Conservation (phyloP, 1,284 basidiomycete species). For the Rhodotorula sp. region DNA sequence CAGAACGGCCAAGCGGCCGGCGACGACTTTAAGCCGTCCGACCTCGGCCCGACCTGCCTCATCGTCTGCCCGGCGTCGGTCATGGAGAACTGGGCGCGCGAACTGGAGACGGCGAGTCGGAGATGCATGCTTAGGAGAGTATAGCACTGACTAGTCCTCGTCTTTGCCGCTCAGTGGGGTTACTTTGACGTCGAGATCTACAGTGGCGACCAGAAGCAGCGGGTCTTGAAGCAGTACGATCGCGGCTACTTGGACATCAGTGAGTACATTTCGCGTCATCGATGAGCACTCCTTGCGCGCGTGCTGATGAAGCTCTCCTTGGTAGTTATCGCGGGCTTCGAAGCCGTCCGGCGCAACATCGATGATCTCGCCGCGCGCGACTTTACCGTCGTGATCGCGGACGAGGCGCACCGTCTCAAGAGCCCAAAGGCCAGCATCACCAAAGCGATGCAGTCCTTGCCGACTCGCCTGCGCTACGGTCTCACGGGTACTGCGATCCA, state of each 20-base stretch:
- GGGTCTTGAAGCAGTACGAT: slow-evolving; percentile 88
- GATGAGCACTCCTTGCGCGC: slow-evolving; percentile 37
- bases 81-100: slow-evolving; percentile 95
- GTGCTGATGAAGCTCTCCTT: neutral
- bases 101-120: slow-evolving; percentile 88
- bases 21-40: slow-evolving; percentile 69
- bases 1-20: slow-evolving; percentile 52
- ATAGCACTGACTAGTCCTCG: slow-evolving; percentile 59
- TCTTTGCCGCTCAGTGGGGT: slow-evolving; percentile 70
- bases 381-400: slow-evolving; percentile 63
- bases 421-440: slow-evolving; percentile 64
- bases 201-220: slow-evolving; percentile 91
- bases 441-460: slow-evolving; percentile 62
- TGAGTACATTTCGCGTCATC: slow-evolving; percentile 34
- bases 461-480: slow-evolving; percentile 65
- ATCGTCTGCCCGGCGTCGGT: slow-evolving; percentile 94
- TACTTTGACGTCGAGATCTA: slow-evolving; percentile 91
- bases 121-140: slow-evolving; percentile 60
- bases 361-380: slow-evolving; percentile 60
- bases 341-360: slow-evolving; percentile 66
- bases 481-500: slow-evolving; percentile 80
- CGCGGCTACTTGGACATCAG: slow-evolving; percentile 44
- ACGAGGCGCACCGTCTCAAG: slow-evolving; percentile 79
- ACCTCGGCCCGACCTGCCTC: slow-evolving; percentile 78
- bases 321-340: slow-evolving; percentile 69